Percentiles rank a stretch among this genome's conserved stretches.
These are phyloP conservation scores for Linnemannia zychae DNA, from an alignment of 192 early-diverging fungal species.

Conservation along the genomic window DNA sequence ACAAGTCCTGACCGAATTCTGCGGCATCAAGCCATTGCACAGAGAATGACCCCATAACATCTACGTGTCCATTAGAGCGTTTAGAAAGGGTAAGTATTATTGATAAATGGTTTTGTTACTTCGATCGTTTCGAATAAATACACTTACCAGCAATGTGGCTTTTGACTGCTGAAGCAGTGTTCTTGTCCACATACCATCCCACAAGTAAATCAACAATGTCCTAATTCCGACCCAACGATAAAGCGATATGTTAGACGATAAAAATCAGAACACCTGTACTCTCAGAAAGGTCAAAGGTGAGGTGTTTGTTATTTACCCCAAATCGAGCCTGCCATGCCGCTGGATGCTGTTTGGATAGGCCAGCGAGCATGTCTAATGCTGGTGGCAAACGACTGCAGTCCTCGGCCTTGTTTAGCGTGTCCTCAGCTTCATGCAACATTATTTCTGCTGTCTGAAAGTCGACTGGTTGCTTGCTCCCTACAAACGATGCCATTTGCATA, in stretches of 20 bases:
- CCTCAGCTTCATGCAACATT: constrained; percentile 22
- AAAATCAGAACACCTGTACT: not conserved
- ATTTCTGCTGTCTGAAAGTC: constrained; percentile 18
- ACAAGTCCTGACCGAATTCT: constrained; percentile 36
- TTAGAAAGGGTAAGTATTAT: no score
- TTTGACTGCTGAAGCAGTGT: constrained; percentile 53
- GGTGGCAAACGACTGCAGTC: constrained; percentile 15
- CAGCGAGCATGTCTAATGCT: constrained; percentile 22
- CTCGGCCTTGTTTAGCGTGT: constrained; percentile 26
- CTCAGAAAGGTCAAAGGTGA: not conserved
- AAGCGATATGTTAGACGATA: not conserved
- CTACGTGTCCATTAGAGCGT: not conserved
- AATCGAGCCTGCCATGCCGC: constrained; percentile 40
- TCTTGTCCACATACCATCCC: constrained; percentile 77
- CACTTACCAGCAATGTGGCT: constrained; percentile 63
- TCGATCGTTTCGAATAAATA: no score
- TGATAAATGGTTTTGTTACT: no score
- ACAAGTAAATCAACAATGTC: constrained; percentile 76
- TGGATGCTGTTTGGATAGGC: constrained; percentile 30
- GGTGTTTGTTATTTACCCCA: constrained; percentile 9
- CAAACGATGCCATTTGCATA: not conserved
- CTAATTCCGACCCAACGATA: constrained; percentile 21
- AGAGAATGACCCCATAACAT: constrained; percentile 24
- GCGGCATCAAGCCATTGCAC: constrained; percentile 28
- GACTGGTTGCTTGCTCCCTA: constrained; percentile 10